Conservation (phyloP, 1,139 yeast genomes). For the Lodderomyces pseudojiufengensis region DNA sequence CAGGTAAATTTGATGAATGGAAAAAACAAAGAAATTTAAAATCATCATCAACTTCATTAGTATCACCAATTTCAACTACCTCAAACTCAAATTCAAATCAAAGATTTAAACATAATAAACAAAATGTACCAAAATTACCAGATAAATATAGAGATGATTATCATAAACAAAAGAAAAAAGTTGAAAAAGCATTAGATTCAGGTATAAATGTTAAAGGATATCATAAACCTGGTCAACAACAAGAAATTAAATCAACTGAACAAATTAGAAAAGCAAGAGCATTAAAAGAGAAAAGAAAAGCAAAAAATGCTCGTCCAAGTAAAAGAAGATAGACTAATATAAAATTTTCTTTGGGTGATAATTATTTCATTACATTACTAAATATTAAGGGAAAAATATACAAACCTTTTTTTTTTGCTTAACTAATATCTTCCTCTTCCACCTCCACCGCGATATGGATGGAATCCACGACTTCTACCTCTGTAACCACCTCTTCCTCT, state of each 20-base stretch:
- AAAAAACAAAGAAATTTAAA: conserved; percentile 63
- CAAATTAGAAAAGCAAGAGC: conserved; percentile 78
- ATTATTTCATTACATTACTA: no score
- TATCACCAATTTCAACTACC: conserved; percentile 19
- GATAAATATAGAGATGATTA: conserved; percentile 88
- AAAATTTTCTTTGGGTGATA: no score
- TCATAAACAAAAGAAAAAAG: conserved; percentile 78
- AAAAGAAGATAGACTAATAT: conserved; percentile 29
- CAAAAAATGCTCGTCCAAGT: conserved; percentile 81
- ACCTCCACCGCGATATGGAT: conserved; percentile 24
- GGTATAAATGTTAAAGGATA: conserved; percentile 77
- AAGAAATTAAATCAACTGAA: conserved; percentile 66
- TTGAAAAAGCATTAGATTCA: conserved; percentile 71
- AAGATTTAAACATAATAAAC: conserved; percentile 69
- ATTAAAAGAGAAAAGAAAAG: conserved; percentile 65
- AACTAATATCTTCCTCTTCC: conserved; percentile 18
- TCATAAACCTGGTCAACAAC: conserved; percentile 45
- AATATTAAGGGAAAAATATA: no score
- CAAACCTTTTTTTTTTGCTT: not conserved
- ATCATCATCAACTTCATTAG: conserved; percentile 23
- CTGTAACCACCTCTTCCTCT: conserved; percentile 23
- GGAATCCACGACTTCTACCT: conserved; percentile 23
- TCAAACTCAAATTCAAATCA: conserved; percentile 38
- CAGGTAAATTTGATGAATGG: conserved; percentile 94
- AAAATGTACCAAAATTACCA: conserved; percentile 82